A percentile compares a stretch with the other conserved stretches of the same genome.
Evolutionary conservation across 225 moss, liverwort and hornwort genomes (phyloP).

Genomic region (Polytrichum commune): DNA sequence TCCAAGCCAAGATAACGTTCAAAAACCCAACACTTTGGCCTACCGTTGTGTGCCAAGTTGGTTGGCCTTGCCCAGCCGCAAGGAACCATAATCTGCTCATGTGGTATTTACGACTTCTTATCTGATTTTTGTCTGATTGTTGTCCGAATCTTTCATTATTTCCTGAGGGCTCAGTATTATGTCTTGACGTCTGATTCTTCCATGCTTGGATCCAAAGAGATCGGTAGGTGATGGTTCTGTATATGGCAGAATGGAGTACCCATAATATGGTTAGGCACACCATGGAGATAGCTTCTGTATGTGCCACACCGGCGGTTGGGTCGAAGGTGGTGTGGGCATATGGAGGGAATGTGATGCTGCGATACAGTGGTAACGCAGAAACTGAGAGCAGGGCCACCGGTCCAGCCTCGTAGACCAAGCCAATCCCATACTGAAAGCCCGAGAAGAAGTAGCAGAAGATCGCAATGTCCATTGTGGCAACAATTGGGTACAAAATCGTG

Average conservation of each 20-base stretch:
- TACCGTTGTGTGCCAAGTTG: neutral
- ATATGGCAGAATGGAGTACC: neutral
- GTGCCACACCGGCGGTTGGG: too few species aligned
- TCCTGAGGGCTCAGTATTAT: neutral
- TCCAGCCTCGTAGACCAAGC: neutral
- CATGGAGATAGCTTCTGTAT: neutral
- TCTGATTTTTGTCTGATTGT: too few species aligned
- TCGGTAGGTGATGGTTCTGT: slow-evolving; percentile 1
- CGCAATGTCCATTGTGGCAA: neutral
- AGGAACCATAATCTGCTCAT: slow-evolving; percentile 2
- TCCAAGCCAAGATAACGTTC: neutral
- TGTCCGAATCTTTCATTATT: neutral
- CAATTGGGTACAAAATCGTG: neutral
- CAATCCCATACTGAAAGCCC: slow-evolving; percentile 1
- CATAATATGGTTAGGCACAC: neutral
- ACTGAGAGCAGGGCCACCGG: neutral
- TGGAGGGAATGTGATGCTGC: neutral
- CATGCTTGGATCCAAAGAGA: slow-evolving; percentile 2
- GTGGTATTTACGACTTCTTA: neutral
- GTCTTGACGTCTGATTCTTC: neutral
- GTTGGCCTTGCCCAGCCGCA: neutral
- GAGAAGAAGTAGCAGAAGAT: slow-evolving; percentile 2
- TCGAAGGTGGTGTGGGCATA: fast-evolving
- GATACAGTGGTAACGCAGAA: neutral
- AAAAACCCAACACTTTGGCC: neutral